phyloP scores from a whole-genome alignment of 768 basidiomycete genomes.

The Boletus tylopilopsis region DNA sequence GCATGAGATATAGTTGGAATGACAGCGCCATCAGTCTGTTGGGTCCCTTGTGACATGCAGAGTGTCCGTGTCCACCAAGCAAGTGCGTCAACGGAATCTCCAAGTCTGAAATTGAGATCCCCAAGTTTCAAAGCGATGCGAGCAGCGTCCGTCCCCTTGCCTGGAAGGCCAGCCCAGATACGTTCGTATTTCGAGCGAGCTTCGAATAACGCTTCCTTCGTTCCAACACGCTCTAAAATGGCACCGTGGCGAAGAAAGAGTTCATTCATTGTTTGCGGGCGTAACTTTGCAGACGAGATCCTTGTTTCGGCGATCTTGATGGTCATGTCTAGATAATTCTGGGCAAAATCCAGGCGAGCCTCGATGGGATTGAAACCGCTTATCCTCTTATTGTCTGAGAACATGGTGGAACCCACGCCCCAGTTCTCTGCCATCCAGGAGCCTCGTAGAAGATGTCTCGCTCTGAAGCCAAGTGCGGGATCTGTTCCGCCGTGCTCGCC shows the following conservation, averaged over 20 bases:
- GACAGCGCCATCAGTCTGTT: slow-evolving; percentile 15
- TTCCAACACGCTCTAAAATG: slow-evolving; percentile 61
- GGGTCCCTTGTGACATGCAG: slow-evolving; percentile 38
- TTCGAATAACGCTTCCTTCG: slow-evolving; percentile 43
- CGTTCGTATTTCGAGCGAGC: slow-evolving; percentile 56
- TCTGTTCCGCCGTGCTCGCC: slow-evolving; percentile 65
- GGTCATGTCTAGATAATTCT: slow-evolving; percentile 49
- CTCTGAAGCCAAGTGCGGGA: slow-evolving; percentile 57
- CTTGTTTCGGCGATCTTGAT: slow-evolving; percentile 43
- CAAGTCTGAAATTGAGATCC: slow-evolving; percentile 56
- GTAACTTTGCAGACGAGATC: slow-evolving; percentile 37
- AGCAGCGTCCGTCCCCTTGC: slow-evolving; percentile 42
- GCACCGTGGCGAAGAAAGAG: slow-evolving; percentile 54
- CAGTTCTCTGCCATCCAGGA: slow-evolving; percentile 74
- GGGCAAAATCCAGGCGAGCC: slow-evolving; percentile 51
- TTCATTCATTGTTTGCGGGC: slow-evolving; percentile 48
- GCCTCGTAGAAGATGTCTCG: slow-evolving; percentile 57
- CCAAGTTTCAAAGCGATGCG: slow-evolving; percentile 65
- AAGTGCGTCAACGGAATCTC: slow-evolving; percentile 49
- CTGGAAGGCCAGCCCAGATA: slow-evolving; percentile 48
- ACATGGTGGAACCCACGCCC: slow-evolving; percentile 47
- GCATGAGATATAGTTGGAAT: slow-evolving; percentile 33
- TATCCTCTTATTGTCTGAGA: slow-evolving; percentile 31
- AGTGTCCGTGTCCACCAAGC: slow-evolving; percentile 68
- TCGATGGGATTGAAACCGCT: slow-evolving; percentile 46